These are phyloP conservation scores for Scheffersomyces lignicola DNA, from an alignment of 1,139 yeast species.

Conservation along the genomic window DNA sequence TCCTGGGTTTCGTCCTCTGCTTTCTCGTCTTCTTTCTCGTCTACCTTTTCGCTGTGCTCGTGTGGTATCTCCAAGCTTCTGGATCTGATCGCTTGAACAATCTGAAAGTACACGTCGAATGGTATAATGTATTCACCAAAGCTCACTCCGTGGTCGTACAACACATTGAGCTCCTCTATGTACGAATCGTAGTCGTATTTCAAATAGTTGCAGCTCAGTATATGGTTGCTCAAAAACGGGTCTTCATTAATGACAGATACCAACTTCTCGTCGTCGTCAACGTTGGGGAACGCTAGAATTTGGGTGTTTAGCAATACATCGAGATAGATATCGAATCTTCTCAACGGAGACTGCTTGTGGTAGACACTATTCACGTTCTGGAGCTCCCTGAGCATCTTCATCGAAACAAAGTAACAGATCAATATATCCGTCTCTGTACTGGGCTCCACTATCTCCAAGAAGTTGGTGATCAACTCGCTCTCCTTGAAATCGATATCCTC, in stretches of 20 bases:
- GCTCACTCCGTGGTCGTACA: conserved; percentile 12
- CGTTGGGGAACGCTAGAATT: conserved; percentile 11
- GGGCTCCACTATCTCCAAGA: conserved; percentile 23
- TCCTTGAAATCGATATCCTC: conserved; percentile 19
- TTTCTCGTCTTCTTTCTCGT: conserved; percentile 17
- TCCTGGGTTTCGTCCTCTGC: conserved; percentile 9
- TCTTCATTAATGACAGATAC: conserved; percentile 5
- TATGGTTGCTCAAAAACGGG: conserved; percentile 16
- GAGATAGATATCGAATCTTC: conserved; percentile 22
- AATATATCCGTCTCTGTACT: conserved; percentile 32
- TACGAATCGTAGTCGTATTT: conserved; percentile 15
- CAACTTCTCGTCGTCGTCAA: neutral
- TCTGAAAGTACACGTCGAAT: conserved; percentile 35
- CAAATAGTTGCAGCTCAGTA: conserved; percentile 12
- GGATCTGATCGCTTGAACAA: conserved; percentile 54
- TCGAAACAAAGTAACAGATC: conserved; percentile 26
- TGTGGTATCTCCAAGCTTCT: conserved; percentile 66
- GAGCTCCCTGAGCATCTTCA: conserved; percentile 16
- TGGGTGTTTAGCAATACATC: conserved; percentile 25
- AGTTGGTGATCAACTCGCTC: conserved; percentile 21
- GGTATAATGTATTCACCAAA: conserved; percentile 15
- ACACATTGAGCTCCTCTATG: conserved; percentile 14
- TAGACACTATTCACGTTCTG: conserved; percentile 5
- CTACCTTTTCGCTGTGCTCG: conserved; percentile 14
- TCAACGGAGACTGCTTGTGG: conserved; percentile 12